Conservation (phyloP, 805 yeast species). For the Candida ipomoeae region DNA sequence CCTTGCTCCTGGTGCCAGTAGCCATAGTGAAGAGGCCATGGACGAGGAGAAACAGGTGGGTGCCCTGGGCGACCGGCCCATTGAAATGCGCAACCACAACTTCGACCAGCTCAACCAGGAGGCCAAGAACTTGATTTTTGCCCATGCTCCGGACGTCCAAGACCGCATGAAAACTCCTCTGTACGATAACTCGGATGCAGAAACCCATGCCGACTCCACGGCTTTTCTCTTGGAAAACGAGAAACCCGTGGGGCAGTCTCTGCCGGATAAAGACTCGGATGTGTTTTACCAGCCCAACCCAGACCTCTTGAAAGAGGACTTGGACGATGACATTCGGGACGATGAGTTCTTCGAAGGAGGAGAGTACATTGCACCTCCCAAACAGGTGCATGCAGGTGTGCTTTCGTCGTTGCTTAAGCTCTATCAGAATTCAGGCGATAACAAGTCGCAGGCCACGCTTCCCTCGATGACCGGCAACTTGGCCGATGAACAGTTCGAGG, state of each 20-base stretch:
- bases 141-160: constrained; percentile 38
- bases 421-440: constrained; percentile 48
- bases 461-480: constrained; percentile 22
- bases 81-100: constrained; percentile 44
- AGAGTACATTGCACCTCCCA: constrained; percentile 51
- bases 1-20: constrained; percentile 37
- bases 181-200: constrained; percentile 4
- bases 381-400: constrained; percentile 78
- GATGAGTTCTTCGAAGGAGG: constrained; percentile 26
- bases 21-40: constrained; percentile 12
- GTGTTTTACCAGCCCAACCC: constrained; percentile 41
- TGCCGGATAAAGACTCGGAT: constrained; percentile 5
- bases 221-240: constrained; percentile 1
- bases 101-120: constrained; percentile 44
- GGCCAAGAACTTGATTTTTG: constrained; percentile 51
- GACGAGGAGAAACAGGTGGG: constrained; percentile 24
- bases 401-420: constrained; percentile 70
- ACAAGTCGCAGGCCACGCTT: constrained; percentile 25
- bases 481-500: constrained; percentile 20
- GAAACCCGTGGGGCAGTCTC: constrained; percentile 4
- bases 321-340: constrained; percentile 29
- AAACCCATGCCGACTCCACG: constrained; percentile 5
- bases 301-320: constrained; percentile 36
- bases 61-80: constrained; percentile 27
- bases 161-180: not conserved